A percentile compares a stretch with the other conserved stretches of the same genome.
These are phyloP conservation scores for Hygrophila difformis DNA, from an alignment of 257 asterid species.

Conservation along the genomic window DNA sequence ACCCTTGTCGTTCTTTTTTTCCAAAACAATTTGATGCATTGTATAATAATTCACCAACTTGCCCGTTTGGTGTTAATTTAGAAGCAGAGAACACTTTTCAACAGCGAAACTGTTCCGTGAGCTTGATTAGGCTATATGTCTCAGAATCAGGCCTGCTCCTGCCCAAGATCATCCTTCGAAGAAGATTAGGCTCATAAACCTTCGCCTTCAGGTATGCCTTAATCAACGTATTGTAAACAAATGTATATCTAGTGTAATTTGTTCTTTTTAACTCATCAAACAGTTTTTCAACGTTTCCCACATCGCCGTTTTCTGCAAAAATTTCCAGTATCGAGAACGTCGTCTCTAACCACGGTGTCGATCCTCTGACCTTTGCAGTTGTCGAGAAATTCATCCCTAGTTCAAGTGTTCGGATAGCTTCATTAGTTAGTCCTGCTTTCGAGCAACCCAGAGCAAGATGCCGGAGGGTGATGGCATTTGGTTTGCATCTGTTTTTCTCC, in stretches of 20 bases:
- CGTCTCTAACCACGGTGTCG: constrained; percentile 83
- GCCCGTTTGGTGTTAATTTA: too few species aligned
- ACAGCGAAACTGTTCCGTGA: constrained; percentile 47
- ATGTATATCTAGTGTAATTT: constrained; percentile 66
- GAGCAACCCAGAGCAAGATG: constrained; percentile 82
- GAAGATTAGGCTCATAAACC: constrained; percentile 59
- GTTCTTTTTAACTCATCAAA: constrained; percentile 59
- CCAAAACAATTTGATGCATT: too few species aligned
- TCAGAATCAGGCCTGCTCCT: constrained; percentile 88
- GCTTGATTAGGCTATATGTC: constrained; percentile 72
- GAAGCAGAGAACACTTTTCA: too few species aligned
- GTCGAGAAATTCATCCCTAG: constrained; percentile 34
- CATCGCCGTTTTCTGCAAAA: constrained; percentile 61
- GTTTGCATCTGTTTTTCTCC: constrained; percentile 61
- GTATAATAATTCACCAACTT: too few species aligned
- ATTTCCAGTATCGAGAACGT: constrained; percentile 43
- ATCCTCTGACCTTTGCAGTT: constrained; percentile 38
- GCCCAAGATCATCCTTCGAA: constrained; percentile 83
- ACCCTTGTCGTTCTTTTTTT: too few species aligned
- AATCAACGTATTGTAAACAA: constrained; percentile 65
- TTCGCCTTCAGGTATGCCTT: constrained; percentile 84
- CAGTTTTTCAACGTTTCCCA: constrained; percentile 54
- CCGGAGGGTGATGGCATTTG: constrained; percentile 70
- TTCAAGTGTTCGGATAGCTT: constrained; percentile 57
- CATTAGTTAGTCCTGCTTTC: constrained; percentile 63